Evolutionary conservation across 2,329 filamentous ascomycete genomes (phyloP).

Genomic region (Verticillium longisporum): DNA sequence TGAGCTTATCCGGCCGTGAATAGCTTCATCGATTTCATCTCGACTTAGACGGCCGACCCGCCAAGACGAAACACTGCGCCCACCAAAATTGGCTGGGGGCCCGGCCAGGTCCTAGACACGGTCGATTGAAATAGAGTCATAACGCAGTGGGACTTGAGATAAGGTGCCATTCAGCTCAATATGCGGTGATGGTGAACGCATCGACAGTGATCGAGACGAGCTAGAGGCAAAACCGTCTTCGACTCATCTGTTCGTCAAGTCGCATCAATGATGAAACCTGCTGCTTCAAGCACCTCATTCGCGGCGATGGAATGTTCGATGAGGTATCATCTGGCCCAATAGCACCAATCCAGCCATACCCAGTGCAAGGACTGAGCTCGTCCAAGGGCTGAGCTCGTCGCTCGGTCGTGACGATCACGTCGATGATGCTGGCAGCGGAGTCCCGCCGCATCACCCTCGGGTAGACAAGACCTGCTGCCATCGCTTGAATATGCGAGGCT

Average conservation of each 20-base stretch:
- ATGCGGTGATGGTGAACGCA: neutral
- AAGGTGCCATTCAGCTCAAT: neutral
- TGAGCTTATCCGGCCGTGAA: neutral
- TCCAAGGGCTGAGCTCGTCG: too few species aligned
- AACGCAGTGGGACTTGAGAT: neutral
- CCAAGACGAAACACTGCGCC: neutral
- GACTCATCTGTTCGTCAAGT: neutral
- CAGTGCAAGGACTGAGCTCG: too few species aligned
- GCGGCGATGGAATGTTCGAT: neutral
- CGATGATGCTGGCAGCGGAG: neutral
- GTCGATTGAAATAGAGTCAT: neutral
- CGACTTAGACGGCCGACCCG: neutral
- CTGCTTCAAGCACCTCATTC: neutral
- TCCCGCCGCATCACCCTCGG: neutral
- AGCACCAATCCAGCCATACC: neutral
- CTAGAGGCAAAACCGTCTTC: neutral
- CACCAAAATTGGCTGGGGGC: neutral
- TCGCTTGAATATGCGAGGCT: neutral
- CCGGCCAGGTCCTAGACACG: neutral
- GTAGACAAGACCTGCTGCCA: neutral
- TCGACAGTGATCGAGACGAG: neutral
- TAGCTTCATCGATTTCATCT: neutral
- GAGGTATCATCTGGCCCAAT: neutral
- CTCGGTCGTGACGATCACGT: too few species aligned
- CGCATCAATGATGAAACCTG: neutral